Evolutionary conservation across 768 basidiomycete species (phyloP), one percentile per base, ranked within the genome.

Genomic region (Calocera cornea): DNA sequence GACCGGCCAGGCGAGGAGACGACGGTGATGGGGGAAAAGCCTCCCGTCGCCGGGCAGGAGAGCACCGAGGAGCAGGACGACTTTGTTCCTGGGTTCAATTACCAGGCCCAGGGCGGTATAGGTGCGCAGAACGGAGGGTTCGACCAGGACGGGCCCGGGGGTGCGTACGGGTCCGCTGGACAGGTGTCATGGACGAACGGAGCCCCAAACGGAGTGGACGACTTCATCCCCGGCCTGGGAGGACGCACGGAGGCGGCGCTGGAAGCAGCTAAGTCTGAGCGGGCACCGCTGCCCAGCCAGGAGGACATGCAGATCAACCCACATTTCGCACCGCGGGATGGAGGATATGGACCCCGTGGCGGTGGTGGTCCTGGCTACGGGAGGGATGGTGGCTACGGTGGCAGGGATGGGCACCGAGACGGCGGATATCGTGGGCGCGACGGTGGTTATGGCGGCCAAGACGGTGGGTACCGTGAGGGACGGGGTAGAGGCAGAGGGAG

Each of bases 1-100:
- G 91, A 93, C 74, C 83, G 91, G 1, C 91, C 91, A 0, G 90
- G 91, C n/a, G 90, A 92, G 72, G 81, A 83, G 1, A 80, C 83
- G n/a, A 85, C 83, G 66, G 90, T 87, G 44, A 68, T 63, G 7
- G 69, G 69, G 11, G 90, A 92, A 79, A 90, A 90, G 77, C 92
- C 91, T 14, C 88, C 89, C 0, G 88, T 87, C 71, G 78, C 83
- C 41, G 79, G 87, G 86, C 73, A 76, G 77, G 72, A 78, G 71
- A 69, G 7, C 72, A 72, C 50, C 66, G 64, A 38, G 47, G 49
- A 66, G 66, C 71, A 71, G 36, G 70, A 73, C 50, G 69, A 70
- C 29, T 67, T 64, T 17, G 69, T 72, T 3, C 67, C 69, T 38
- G 73, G 70, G 10, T 64, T 72, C 66, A 69, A 70, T 47, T 68